Evolutionary conservation across 2,329 filamentous ascomycete species (phyloP), one percentile per base, ranked within the genome.

Genomic region (Aspergillus sp.): DNA sequence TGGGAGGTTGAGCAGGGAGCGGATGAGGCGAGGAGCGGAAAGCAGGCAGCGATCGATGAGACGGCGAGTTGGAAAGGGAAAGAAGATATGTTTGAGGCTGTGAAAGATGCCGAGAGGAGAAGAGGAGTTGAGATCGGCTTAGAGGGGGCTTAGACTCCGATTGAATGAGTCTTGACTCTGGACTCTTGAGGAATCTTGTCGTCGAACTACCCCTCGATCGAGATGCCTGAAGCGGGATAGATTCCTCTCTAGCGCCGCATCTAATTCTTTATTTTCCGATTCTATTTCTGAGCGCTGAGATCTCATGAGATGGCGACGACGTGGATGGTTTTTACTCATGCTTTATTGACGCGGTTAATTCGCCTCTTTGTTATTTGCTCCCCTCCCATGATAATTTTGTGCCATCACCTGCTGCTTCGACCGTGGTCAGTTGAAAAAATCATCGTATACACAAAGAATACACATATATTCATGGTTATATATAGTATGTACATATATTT

Each of bases 171-270:
- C 48, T 56, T 50, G 48, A 51, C 25, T 19, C 25, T 17, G 23
- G 44, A 47, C n/a, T 33, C 44, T 47, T 43, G 39, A 37, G 52
- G 46, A 47, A 17, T 50, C 31, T 43, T 33, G 33, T 48, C 43
- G 15, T 44, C 14, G 12, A 41, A n/a, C 43, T 58, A 58, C 56
- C 56, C 56, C 56, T 58, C 56, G 56, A 58, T 58, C 45, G 56
- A 54, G 17, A 54, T 58, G 51, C 56, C 56, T 51, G 56, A 58
- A 58, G 56, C 51, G 51, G 51, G 51, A 58, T 51, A 58, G 56
- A 51, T 46, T 50, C 51, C 48, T 49, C 40, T 55, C 49, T 58
- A 58, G 56, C 46, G 51, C 40, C 45, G 40, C 43, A 31, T 23
- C 44, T 49, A n/a, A 15, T 40, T 39, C 17, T 39, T 31, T 41